Conservation (phyloP, 2,329 filamentous ascomycete species). For the Colletotrichum salicis region DNA sequence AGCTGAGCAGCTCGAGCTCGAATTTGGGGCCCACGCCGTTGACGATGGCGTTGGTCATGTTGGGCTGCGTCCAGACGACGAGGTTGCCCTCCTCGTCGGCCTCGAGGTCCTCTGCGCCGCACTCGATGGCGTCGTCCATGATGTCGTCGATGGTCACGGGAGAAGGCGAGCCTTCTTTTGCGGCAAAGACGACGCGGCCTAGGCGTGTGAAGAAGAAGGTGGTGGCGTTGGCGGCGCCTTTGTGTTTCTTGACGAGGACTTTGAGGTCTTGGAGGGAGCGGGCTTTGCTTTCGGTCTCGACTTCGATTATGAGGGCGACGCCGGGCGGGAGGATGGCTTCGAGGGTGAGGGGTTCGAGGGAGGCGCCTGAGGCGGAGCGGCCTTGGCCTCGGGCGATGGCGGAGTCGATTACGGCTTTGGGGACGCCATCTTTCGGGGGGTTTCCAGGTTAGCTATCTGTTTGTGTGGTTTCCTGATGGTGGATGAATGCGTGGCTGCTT, state of each 20-base stretch:
- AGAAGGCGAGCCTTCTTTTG: conserved; percentile 51
- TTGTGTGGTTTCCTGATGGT: background rate
- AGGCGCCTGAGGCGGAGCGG: conserved; percentile 76
- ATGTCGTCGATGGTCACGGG: conserved; percentile 70
- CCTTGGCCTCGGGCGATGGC: conserved; percentile 92
- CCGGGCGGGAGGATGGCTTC: conserved; percentile 84
- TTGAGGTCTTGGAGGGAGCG: conserved; percentile 80
- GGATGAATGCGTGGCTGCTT: conserved; percentile 10
- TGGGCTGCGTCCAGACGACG: conserved; percentile 37
- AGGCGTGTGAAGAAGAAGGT: conserved; percentile 87
- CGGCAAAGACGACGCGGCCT: conserved; percentile 78
- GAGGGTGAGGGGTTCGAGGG: conserved; percentile 80
- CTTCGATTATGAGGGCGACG: conserved; percentile 83
- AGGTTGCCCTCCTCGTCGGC: conserved; percentile 35
- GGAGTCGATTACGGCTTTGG: conserved; percentile 84
- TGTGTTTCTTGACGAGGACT: conserved; percentile 74
- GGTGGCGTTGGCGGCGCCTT: conserved; percentile 73
- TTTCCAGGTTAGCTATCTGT: background rate
- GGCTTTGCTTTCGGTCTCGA: conserved; percentile 83
- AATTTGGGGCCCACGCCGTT: conserved; percentile 53
- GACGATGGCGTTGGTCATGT: conserved; percentile 33
- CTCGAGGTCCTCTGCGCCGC: conserved; percentile 80
- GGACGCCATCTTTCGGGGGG: conserved; percentile 70
- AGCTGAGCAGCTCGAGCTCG: conserved; percentile 74
- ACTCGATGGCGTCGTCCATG: conserved; percentile 85